Evolutionary conservation across 805 yeast genomes (phyloP).

Genomic region (Schwanniomyces vanrijiae): DNA sequence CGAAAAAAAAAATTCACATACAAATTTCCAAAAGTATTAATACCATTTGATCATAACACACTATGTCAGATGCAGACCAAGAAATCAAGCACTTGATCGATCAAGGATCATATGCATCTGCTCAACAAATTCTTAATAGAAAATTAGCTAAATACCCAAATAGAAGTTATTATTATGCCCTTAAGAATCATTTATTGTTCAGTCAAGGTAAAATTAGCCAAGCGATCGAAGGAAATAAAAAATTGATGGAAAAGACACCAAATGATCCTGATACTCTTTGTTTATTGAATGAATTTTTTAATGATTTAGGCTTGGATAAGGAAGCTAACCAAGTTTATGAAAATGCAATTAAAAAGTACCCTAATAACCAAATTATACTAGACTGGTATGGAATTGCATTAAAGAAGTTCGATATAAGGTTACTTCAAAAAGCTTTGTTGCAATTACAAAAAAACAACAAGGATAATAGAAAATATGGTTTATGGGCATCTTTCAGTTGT

Average conservation of each 20-base stretch:
- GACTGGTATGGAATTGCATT: constrained; percentile 61
- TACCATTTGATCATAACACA: neutral
- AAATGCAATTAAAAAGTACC: constrained; percentile 56
- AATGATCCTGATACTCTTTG: constrained; percentile 56
- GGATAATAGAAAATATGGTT: constrained; percentile 30
- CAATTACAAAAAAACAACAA: constrained; percentile 31
- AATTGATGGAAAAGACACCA: constrained; percentile 39
- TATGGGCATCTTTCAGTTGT: constrained; percentile 60
- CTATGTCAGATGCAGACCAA: constrained; percentile 22
- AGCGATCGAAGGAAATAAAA: constrained; percentile 31
- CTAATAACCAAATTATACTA: constrained; percentile 45
- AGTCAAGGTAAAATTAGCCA: constrained; percentile 30
- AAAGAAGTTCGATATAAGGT: constrained; percentile 45
- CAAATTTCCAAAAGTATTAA: neutral
- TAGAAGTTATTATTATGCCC: constrained; percentile 52
- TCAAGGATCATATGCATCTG: constrained; percentile 53
- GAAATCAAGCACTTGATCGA: constrained; percentile 45
- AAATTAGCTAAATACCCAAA: constrained; percentile 58
- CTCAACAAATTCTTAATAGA: constrained; percentile 47
- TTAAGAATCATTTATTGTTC: constrained; percentile 36
- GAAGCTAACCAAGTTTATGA: constrained; percentile 56
- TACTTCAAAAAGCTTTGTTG: constrained; percentile 55
- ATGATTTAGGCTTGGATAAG: constrained; percentile 26
- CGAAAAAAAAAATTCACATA: neutral
- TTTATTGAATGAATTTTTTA: constrained; percentile 47